phyloP scores from a whole-genome alignment of 805 yeast genomes.

The Torulaspora gathmanii region DNA sequence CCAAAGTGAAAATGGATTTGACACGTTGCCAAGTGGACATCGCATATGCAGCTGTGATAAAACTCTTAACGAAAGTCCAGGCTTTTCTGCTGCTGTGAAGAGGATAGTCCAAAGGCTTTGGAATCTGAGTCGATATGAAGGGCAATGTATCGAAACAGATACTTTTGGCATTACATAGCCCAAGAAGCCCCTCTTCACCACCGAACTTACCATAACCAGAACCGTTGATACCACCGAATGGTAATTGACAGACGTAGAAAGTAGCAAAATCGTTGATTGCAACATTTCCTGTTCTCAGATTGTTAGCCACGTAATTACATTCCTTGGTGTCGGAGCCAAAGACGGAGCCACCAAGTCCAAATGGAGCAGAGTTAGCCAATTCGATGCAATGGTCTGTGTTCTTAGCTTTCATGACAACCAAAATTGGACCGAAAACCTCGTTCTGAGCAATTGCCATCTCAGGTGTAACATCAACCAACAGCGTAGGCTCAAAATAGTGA shows the following conservation, averaged over 20 bases:
- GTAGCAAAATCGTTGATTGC: constrained; percentile 98
- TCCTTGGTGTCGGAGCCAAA: constrained; percentile 62
- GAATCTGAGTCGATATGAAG: constrained; percentile 75
- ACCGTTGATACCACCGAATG: constrained; percentile 91
- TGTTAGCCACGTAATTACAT: constrained; percentile 59
- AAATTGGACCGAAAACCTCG: constrained; percentile 93
- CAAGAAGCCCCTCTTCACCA: constrained; percentile 94
- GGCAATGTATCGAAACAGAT: constrained; percentile 81
- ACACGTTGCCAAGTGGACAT: constrained; percentile 64
- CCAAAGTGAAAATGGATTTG: constrained; percentile 50
- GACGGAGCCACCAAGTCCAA: constrained; percentile 88
- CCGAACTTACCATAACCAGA: constrained; percentile 98
- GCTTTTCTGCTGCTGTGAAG: constrained; percentile 74
- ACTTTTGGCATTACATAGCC: constrained; percentile 81
- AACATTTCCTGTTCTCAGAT: constrained; percentile 78
- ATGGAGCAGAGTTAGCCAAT: constrained; percentile 78
- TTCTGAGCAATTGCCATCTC: constrained; percentile 76
- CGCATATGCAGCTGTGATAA: constrained; percentile 83
- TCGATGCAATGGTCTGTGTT: constrained; percentile 62
- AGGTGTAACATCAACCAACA: constrained; percentile 74
- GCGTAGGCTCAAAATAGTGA: constrained; percentile 86
- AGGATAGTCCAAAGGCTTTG: constrained; percentile 89
- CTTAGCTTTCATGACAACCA: constrained; percentile 71
- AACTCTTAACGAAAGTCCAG: constrained; percentile 78
- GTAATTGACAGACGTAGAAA: constrained; percentile 89